These are phyloP conservation scores for Firmiana major DNA, from an alignment of 345 rosid species.

Conservation along the genomic window DNA sequence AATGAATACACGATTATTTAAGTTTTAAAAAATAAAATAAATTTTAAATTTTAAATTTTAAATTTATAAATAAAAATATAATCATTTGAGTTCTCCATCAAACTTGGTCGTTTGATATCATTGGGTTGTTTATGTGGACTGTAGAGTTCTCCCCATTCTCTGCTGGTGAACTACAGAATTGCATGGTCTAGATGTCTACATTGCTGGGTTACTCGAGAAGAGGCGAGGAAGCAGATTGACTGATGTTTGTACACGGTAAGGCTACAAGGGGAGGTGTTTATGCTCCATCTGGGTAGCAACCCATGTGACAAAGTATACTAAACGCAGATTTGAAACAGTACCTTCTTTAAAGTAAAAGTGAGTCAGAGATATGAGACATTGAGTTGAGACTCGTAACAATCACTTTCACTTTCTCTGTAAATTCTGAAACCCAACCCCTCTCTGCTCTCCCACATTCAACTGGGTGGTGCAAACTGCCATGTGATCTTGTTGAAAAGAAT, in stretches of 20 bases:
- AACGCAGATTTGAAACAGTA: not conserved
- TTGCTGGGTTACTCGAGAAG: not conserved
- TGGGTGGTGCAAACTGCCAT: not conserved
- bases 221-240: not conserved
- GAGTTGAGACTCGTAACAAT: not conserved
- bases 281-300: not conserved
- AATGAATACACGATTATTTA: too few relatives aligned
- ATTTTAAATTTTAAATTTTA: too few relatives aligned
- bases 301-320: conserved; percentile 15
- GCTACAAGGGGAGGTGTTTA: not conserved
- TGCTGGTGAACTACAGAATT: too few relatives aligned
- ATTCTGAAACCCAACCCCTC: not conserved
- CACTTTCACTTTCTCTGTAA: conserved; percentile 15
- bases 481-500: conserved; percentile 11
- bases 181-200: too few relatives aligned
- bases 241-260: not conserved
- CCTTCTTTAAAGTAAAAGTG: conserved; percentile 1
- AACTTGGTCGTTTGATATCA: too few relatives aligned
- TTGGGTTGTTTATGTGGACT: too few relatives aligned
- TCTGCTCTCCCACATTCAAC: not conserved
- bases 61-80: too few relatives aligned
- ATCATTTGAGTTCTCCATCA: too few relatives aligned
- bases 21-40: too few relatives aligned
- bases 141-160: too few relatives aligned
- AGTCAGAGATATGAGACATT: not conserved